Evolutionary conservation across 345 rosid species (phyloP).

Genomic region (Cardiospermum halicacabum): DNA sequence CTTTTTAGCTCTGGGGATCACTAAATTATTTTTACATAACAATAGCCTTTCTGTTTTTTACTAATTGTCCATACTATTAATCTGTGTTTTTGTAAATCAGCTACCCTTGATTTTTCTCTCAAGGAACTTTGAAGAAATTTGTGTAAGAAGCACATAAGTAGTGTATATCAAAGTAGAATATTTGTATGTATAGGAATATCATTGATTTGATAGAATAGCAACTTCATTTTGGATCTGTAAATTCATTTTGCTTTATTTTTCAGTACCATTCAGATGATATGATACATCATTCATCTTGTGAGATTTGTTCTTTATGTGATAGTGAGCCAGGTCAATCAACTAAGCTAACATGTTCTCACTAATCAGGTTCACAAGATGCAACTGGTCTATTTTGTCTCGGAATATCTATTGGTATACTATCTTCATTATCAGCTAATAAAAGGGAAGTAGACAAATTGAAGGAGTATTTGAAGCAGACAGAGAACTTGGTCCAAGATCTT

Average conservation of each 20-base stretch:
- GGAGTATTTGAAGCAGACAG: constrained; percentile 48
- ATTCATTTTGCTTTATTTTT: background rate
- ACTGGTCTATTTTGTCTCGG: constrained; percentile 56
- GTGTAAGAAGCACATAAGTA: background rate
- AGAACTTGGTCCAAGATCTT: constrained; percentile 68
- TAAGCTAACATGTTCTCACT: constrained; percentile 18
- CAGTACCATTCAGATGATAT: background rate
- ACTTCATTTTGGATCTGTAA: background rate
- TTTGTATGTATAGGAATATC: background rate
- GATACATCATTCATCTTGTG: background rate
- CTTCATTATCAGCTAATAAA: constrained; percentile 44
- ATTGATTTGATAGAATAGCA: background rate
- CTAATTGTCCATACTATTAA: background rate
- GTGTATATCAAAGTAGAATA: background rate
- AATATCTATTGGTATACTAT: constrained; percentile 59
- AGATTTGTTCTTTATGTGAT: background rate
- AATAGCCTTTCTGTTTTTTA: background rate
- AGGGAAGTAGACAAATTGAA: constrained; percentile 44
- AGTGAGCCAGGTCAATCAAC: background rate
- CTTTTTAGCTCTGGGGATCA: background rate
- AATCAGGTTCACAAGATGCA: constrained; percentile 45
- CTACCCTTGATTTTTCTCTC: background rate
- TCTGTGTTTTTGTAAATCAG: background rate
- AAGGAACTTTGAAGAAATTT: background rate
- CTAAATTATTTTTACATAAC: background rate